Base-by-base conservation (phyloP, 352 stramenopile species). In the Elongisporangium prolatum region DNA sequence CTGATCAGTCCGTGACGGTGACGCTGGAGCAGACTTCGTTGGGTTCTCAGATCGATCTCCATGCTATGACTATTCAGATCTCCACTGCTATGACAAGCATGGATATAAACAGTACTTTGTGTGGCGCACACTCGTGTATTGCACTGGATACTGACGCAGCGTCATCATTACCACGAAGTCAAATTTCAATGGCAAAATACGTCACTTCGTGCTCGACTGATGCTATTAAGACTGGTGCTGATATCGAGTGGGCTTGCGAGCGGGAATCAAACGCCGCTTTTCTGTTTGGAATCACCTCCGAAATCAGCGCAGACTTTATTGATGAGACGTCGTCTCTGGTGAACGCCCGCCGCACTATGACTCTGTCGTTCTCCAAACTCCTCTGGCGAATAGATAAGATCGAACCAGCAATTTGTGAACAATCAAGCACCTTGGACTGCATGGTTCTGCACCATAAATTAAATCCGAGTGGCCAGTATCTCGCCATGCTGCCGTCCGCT, bases 361-460 rank as follows among this genome's bases (percentile, higher is more conserved):
- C n/a, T 38, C 82, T n/a, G 20, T 74, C 71, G 21, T 70, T 81
- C 20, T 69, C 62, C 3, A 75, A 68, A 20, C 51, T 86, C 14
- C 72, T 65, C 11, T 86, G 76, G 76, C 64, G 34, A 22, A 76
- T 71, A 44, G 60, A 71, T 18, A 37, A 59, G 21, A 50, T 69
- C n/a, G 48, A 18, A 8, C 6, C 6, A 4, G 7, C 28, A 48
- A 50, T 54, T 10, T 22, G 56, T 53, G 5, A 80, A 71, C 16
- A 60, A 63, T 3, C 63, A 56, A 14, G 38, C 20, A 0, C 49
- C 54, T 14, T 40, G 17, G 65, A 67, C 1, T 83, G 75, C 25
- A 34, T 67, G 4, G 68, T 69, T 2, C 44, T 85, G 9, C 65
- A 73, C 53, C 48, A 77, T 22, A 60, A 67, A 21, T 65, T 85